Conservation (phyloP, 805 yeast genomes). For the Metschnikowia vanudenii region DNA sequence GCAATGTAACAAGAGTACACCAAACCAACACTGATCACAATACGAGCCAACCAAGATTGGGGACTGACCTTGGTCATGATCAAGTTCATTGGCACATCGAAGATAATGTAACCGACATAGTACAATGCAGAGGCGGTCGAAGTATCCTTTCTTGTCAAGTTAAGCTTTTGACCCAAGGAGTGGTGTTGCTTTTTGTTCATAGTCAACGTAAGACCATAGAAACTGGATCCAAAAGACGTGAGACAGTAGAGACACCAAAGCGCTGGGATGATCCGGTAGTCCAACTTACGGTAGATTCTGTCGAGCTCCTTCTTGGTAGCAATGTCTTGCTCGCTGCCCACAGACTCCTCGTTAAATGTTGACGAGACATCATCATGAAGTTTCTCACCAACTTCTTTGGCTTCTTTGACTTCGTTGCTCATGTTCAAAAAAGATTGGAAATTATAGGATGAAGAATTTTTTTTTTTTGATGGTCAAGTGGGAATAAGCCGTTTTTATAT, state of each 20-base stretch:
- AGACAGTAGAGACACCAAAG: constrained; percentile 77
- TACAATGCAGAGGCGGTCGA: constrained; percentile 78
- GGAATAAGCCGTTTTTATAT: neutral
- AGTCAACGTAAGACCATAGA: constrained; percentile 76
- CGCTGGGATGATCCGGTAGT: constrained; percentile 74
- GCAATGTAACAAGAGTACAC: constrained; percentile 75
- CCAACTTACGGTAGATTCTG: constrained; percentile 59
- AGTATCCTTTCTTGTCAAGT: constrained; percentile 53
- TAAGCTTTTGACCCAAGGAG: constrained; percentile 53
- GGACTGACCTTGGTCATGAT: constrained; percentile 82
- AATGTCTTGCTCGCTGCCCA: constrained; percentile 2
- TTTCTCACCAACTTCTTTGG: constrained; percentile 5
- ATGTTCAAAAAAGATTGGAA: neutral
- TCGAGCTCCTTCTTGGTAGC: constrained; percentile 37
- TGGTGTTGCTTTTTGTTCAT: constrained; percentile 68
- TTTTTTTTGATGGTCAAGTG: neutral
- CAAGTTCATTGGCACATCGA: constrained; percentile 86
- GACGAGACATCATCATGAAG: constrained; percentile 1
- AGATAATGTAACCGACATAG: constrained; percentile 78
- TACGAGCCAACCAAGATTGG: constrained; percentile 80
- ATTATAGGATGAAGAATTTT: neutral
- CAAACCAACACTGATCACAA: constrained; percentile 71
- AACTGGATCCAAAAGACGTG: constrained; percentile 73
- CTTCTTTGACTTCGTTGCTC: constrained; percentile 4
- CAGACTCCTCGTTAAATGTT: constrained; percentile 12